These are phyloP conservation scores for Curvularia verruculosa DNA, from an alignment of 2,329 filamentous ascomycete genomes.

Conservation along the genomic window DNA sequence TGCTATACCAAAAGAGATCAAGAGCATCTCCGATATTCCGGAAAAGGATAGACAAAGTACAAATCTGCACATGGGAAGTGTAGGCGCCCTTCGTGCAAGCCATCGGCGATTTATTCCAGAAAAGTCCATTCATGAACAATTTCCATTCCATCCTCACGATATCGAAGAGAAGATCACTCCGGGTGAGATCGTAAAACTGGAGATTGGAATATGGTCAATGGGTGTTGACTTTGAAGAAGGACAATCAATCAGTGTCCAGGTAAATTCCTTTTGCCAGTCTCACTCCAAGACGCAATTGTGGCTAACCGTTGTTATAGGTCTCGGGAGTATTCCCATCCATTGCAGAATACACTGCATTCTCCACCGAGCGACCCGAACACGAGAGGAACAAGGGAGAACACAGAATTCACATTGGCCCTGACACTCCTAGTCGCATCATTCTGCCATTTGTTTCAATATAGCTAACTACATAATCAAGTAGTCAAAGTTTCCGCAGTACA, in stretches of 20 bases:
- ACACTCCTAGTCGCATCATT: conserved; percentile 49
- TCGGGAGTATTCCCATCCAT: conserved; percentile 41
- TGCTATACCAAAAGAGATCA: conserved; percentile 30
- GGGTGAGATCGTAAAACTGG: conserved; percentile 53
- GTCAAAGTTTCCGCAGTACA: not conserved
- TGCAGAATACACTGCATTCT: conserved; percentile 47
- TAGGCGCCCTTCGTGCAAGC: conserved; percentile 55
- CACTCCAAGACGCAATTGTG: not conserved
- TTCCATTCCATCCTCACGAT: conserved; percentile 50
- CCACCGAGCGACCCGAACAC: conserved; percentile 48
- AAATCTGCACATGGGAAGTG: conserved; percentile 52
- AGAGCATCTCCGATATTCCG: conserved; percentile 64
- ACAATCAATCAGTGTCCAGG: conserved; percentile 37
- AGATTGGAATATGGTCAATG: conserved; percentile 58
- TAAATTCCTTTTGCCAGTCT: not conserved
- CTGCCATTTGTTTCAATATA: conserved; percentile 44
- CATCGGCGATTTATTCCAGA: conserved; percentile 46
- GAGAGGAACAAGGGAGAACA: conserved; percentile 52
- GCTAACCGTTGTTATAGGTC: conserved; percentile 8
- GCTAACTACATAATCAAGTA: not conserved
- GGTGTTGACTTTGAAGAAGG: conserved; percentile 55
- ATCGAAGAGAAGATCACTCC: conserved; percentile 50
- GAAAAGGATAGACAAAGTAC: conserved; percentile 49
- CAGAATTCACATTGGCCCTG: conserved; percentile 47
- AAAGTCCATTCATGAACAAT: conserved; percentile 31